Evolutionary conservation across 2,329 filamentous ascomycete genomes (phyloP).

Genomic region (Phyllosticta paracitricarpa): DNA sequence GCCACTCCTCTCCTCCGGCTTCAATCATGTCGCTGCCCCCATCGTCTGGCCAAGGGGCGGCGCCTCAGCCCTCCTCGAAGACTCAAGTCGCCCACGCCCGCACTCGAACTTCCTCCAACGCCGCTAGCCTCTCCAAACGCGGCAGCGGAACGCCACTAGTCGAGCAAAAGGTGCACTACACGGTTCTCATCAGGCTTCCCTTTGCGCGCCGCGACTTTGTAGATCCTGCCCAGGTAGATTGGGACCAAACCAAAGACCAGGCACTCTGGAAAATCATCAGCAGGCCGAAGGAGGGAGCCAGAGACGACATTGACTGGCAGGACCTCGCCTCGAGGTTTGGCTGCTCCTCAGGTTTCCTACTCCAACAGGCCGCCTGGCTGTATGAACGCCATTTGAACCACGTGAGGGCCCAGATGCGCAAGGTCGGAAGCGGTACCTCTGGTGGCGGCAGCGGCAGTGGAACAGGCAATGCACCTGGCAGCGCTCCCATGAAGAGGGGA

Average conservation of each 20-base stretch:
- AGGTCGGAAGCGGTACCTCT: slow-evolving; percentile 50
- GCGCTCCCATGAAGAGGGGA: slow-evolving; percentile 41
- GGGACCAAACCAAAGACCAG: slow-evolving; percentile 80
- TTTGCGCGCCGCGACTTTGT: slow-evolving; percentile 80
- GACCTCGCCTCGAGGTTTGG: slow-evolving; percentile 58
- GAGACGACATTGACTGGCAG: slow-evolving; percentile 8
- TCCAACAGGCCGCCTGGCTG: slow-evolving; percentile 88
- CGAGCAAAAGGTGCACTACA: slow-evolving; percentile 36
- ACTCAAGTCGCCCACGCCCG: not conserved
- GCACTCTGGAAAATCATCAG: slow-evolving; percentile 85
- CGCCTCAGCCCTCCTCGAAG: not conserved
- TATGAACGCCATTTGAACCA: slow-evolving; percentile 86
- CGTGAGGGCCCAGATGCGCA: slow-evolving; percentile 81
- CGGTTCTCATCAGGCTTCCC: slow-evolving; percentile 80
- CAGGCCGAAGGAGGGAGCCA: slow-evolving; percentile 27
- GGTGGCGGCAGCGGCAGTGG: slow-evolving; percentile 45
- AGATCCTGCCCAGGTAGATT: slow-evolving; percentile 79
- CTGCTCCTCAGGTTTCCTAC: slow-evolving; percentile 76
- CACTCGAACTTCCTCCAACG: slow-evolving; percentile 4
- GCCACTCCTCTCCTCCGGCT: not conserved
- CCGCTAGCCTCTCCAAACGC: slow-evolving; percentile 1
- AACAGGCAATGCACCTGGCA: slow-evolving; percentile 30
- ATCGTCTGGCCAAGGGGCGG: not conserved
- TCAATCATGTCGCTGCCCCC: not conserved
- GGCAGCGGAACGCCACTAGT: not conserved